Conservation (phyloP, 768 basidiomycete genomes). For the Tricholoma flavovirens region DNA sequence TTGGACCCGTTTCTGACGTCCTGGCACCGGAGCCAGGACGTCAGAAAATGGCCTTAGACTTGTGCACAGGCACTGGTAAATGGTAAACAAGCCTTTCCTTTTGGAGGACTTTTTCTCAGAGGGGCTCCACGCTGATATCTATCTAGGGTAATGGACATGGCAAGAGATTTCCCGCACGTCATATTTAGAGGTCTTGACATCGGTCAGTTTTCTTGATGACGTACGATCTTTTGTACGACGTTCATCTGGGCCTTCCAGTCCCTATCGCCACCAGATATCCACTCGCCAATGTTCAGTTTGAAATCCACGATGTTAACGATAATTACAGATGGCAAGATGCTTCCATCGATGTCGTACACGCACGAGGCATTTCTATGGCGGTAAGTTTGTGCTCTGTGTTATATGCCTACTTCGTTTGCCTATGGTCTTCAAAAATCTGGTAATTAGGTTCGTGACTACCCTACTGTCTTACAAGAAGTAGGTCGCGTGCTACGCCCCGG, state of each 20-base stretch:
- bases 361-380: constrained; percentile 52
- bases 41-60: constrained; percentile 55
- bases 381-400: constrained; percentile 32
- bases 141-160: constrained; percentile 72
- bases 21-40: constrained; percentile 36
- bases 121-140: constrained; percentile 5
- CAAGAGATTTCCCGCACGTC: constrained; percentile 54
- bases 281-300: constrained; percentile 54
- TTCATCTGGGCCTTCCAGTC: constrained; percentile 34
- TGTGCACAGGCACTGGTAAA: constrained; percentile 71
- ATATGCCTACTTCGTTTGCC: background rate
- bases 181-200: constrained; percentile 71
- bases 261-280: constrained; percentile 68
- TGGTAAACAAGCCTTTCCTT: constrained; percentile 45
- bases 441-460: constrained; percentile 52
- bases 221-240: background rate
- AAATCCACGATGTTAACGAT: constrained; percentile 57
- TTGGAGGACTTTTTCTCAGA: constrained; percentile 13
- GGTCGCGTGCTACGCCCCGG: constrained; percentile 61
- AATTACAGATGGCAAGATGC: constrained; percentile 44
- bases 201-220: constrained; percentile 39
- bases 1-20: constrained; percentile 53
- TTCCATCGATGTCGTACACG: constrained; percentile 66
- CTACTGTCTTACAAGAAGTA: constrained; percentile 47
- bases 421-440: background rate